Base-by-base conservation (phyloP, 164 flowering plant genomes). In the Santalum album region DNA sequence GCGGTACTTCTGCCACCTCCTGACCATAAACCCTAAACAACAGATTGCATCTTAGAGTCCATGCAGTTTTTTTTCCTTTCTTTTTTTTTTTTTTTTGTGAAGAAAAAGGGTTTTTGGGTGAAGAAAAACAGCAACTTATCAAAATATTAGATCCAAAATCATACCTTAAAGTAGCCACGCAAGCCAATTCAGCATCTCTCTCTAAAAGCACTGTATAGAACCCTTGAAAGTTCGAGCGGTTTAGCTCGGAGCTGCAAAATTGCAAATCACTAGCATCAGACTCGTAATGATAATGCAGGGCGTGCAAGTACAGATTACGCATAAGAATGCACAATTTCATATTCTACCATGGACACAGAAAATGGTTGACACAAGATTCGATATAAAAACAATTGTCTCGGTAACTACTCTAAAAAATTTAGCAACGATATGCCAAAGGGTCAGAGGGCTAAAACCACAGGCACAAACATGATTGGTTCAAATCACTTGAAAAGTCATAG, bases 1-100 rank as follows among this genome's bases (percentile, higher is more conserved):
- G 76, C 22, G 99, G 97, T 21, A 94, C 61, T 73, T 94, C 99
- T 53, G 99, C 99, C 35, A 82, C 88, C 68, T 77, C 78, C 29
- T 65, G 73, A 43, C 92, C 97, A 63, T 66, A 63, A 21, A 92
- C 64, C 78, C 96, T 90, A 34, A 71, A 60, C 14, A 55, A 43
- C 48, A 45, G 42, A 53, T 21, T n/a, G 23, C 25, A 21, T 11
- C 40, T 57, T 17, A 57, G 44, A 27, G 22, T 1, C n/a, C 25
- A 53, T 63, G n/a, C n/a, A n/a, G n/a, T n/a, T n/a, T n/a, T n/a
- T n/a, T n/a, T n/a, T n/a, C n/a, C n/a, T n/a, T n/a, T n/a, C n/a
- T n/a, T n/a, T n/a, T 26, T 27, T 19, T 7, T n/a, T 42, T 0
- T 10, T 42, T 42, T 2, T 17, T 42, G 21, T 3, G 45, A 54